A percentile compares a stretch with the other conserved stretches of the same genome.
phyloP scores from a whole-genome alignment of 129 eudicot species.

The Centaurea solstitialis region DNA sequence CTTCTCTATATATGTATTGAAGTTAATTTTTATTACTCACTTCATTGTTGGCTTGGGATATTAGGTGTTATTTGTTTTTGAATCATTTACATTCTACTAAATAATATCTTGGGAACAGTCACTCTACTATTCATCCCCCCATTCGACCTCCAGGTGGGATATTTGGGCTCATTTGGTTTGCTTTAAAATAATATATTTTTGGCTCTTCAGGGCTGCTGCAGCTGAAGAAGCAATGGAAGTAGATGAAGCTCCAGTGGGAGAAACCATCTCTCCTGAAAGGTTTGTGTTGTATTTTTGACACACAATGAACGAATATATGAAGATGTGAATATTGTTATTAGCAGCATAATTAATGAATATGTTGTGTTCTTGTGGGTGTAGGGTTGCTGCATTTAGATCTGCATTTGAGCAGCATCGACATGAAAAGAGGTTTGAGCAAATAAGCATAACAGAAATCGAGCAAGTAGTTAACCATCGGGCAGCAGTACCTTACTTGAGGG shows the following conservation, averaged over 20 bases:
- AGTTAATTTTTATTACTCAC: too few species aligned
- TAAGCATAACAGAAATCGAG: slow-evolving; percentile 70
- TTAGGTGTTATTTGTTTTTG: background rate
- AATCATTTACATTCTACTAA: background rate
- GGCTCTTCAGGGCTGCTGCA: slow-evolving; percentile 16
- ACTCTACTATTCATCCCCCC: background rate
- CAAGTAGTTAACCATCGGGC: slow-evolving; percentile 63
- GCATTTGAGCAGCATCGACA: slow-evolving; percentile 83
- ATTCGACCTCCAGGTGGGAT: too few species aligned
- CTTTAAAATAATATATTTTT: background rate
- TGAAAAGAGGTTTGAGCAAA: slow-evolving; percentile 69
- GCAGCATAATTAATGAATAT: background rate
- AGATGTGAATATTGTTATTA: background rate
- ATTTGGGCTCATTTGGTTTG: background rate
- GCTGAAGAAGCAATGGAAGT: slow-evolving; percentile 83
- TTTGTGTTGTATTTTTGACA: slow-evolving; percentile 13
- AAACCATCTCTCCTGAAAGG: slow-evolving; percentile 63
- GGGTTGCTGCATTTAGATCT: slow-evolving; percentile 77
- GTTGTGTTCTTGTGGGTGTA: slow-evolving; percentile 26
- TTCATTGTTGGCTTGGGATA: background rate
- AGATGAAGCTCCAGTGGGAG: slow-evolving; percentile 59
- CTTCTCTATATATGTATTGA: background rate
- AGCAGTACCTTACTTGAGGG: slow-evolving; percentile 59
- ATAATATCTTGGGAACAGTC: background rate
- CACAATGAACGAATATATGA: background rate